These are phyloP conservation scores for Paraphoma sp. DNA, from an alignment of 2,329 filamentous ascomycete genomes.

Conservation along the genomic window DNA sequence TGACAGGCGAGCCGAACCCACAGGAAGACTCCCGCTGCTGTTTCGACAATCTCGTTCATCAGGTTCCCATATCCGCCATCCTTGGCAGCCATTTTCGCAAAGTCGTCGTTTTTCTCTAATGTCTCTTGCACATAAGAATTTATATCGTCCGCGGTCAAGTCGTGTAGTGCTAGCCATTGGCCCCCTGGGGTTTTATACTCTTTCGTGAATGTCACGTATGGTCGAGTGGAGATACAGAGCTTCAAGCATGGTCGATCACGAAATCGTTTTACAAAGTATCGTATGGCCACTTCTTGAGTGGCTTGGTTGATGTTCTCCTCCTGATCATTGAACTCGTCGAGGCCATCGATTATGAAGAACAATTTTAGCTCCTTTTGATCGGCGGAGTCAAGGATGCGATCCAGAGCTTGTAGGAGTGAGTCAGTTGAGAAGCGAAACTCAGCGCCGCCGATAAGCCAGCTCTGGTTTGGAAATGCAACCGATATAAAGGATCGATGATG, in stretches of 20 bases:
- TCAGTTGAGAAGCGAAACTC: not conserved
- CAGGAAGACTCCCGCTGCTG: conserved; percentile 9
- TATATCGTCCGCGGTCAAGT: not conserved
- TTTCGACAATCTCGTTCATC: conserved; percentile 1
- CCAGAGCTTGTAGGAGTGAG: not conserved
- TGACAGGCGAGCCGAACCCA: conserved; percentile 8
- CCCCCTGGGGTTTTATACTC: not conserved
- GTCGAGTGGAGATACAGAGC: not conserved
- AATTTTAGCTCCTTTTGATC: not conserved
- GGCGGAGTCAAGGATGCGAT: not conserved
- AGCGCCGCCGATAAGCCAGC: not conserved
- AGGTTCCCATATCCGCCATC: not conserved
- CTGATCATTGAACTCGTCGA: not conserved
- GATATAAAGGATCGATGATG: not conserved
- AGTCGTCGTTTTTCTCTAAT: not conserved
- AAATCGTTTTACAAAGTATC: not conserved
- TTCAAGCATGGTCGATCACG: not conserved
- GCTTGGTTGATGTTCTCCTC: not conserved
- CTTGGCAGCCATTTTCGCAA: not conserved
- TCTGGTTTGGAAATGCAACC: not conserved
- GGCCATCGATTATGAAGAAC: not conserved
- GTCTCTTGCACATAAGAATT: not conserved
- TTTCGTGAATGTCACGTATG: not conserved
- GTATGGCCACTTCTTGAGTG: not conserved
- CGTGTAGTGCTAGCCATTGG: not conserved